A percentile compares a stretch with the other conserved stretches of the same genome.
phyloP scores from a whole-genome alignment of 2,329 filamentous ascomycete genomes.

The Exophiala mesophila region DNA sequence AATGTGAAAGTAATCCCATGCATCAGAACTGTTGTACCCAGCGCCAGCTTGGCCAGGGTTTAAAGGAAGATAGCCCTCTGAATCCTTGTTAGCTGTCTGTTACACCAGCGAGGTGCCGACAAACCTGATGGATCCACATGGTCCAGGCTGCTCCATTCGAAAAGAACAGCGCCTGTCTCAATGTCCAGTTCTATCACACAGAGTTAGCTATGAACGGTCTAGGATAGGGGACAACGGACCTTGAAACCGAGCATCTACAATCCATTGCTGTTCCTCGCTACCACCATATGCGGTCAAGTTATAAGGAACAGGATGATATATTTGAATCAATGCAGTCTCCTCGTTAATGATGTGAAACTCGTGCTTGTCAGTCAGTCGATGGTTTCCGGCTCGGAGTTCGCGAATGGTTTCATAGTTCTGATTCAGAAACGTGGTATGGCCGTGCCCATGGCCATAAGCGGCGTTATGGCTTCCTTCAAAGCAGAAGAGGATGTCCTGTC shows the following conservation, averaged over 20 bases:
- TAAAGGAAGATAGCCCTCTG: conserved; percentile 15
- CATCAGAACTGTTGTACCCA: conserved; percentile 16
- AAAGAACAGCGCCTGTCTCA: conserved; percentile 39
- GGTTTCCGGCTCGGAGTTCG: conserved; percentile 49
- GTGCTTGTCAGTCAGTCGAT: conserved; percentile 45
- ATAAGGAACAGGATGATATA: conserved; percentile 28
- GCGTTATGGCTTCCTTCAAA: conserved; percentile 14
- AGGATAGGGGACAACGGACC: too few relatives aligned
- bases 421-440: conserved; percentile 50
- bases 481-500: conserved; percentile 15
- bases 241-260: conserved; percentile 40
- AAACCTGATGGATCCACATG: conserved; percentile 31
- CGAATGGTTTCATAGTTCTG: conserved; percentile 52
- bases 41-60: conserved; percentile 19
- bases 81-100: too few relatives aligned
- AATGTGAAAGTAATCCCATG: conserved; percentile 41
- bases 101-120: too few relatives aligned
- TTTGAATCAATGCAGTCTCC: conserved; percentile 34
- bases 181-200: conserved; percentile 43
- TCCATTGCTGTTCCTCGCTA: conserved; percentile 40
- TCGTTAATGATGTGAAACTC: conserved; percentile 48
- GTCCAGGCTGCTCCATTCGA: conserved; percentile 45
- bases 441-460: conserved; percentile 44
- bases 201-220: too few relatives aligned
- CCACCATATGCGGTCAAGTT: conserved; percentile 34